Evolutionary conservation across 192 early-diverging fungal species (phyloP).

Genomic region (Chytriomyces confervae): DNA sequence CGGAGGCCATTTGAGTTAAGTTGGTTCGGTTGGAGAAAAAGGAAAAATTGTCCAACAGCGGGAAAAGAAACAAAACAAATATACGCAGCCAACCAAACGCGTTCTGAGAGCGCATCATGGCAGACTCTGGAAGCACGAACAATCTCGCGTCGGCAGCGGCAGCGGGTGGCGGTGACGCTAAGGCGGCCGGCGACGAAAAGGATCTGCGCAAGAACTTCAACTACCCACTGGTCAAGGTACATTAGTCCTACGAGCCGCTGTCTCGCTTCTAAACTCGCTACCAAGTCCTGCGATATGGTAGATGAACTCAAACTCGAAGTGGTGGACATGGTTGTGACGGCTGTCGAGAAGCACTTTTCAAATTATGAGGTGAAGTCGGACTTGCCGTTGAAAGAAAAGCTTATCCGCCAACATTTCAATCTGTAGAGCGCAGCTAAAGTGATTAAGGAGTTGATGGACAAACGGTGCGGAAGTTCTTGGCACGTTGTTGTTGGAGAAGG

Average conservation of each 20-base stretch:
- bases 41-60: too few relatives aligned
- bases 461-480: constrained; percentile 65
- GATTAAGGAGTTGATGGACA: constrained; percentile 69
- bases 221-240: constrained; percentile 64
- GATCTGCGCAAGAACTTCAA: constrained; percentile 62
- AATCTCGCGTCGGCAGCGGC: constrained; percentile 51
- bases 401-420: not conserved
- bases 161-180: constrained; percentile 33
- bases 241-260: constrained; percentile 1
- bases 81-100: constrained; percentile 6
- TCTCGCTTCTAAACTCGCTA: not conserved
- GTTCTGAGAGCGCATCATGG: constrained; percentile 37
- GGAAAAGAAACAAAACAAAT: constrained; percentile 17
- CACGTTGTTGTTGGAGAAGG: constrained; percentile 70
- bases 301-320: constrained; percentile 60
- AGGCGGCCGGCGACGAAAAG: constrained; percentile 55
- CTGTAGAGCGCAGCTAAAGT: constrained; percentile 59
- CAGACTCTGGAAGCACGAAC: constrained; percentile 52
- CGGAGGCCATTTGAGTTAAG: constrained; percentile 18
- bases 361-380: constrained; percentile 58
- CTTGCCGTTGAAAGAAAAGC: not conserved
- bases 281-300: constrained; percentile 59
- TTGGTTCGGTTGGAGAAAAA: not conserved
- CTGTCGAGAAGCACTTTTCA: constrained; percentile 62
- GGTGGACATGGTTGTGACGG: constrained; percentile 66